Percentiles rank a stretch among this genome's conserved stretches.
These are phyloP conservation scores for Phytophthora pisi DNA, from an alignment of 352 stramenopile genomes.

Conservation along the genomic window DNA sequence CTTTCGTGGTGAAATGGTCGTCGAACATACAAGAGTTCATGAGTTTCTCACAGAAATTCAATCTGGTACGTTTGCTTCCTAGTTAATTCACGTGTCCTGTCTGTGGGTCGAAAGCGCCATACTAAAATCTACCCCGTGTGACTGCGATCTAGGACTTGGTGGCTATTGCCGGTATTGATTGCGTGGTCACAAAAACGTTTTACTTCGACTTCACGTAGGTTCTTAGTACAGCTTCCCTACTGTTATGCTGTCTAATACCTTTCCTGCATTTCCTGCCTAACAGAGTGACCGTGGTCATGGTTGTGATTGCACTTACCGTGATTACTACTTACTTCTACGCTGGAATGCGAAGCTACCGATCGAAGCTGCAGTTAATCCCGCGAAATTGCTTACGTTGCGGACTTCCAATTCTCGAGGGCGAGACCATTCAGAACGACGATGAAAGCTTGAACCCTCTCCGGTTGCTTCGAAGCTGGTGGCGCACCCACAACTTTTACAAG, in stretches of 20 bases:
- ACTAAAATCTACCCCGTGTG: too few relatives aligned
- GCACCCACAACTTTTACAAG: constrained; percentile 19
- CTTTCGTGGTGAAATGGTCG: constrained; percentile 75
- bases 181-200: constrained; percentile 71
- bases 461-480: constrained; percentile 54
- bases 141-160: constrained; percentile 58
- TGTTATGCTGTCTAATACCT: background rate
- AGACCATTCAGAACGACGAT: constrained; percentile 55
- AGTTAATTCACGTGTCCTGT: too few relatives aligned
- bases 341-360: constrained; percentile 65
- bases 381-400: constrained; percentile 74
- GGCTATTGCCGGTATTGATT: constrained; percentile 74
- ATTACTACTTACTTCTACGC: constrained; percentile 72
- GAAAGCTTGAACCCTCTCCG: constrained; percentile 61
- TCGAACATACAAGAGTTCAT: constrained; percentile 61
- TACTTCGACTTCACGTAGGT: constrained; percentile 82
- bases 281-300: constrained; percentile 63
- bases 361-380: constrained; percentile 71
- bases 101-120: background rate
- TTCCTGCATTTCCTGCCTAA: background rate
- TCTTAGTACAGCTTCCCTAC: background rate
- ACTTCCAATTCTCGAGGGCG: constrained; percentile 63
- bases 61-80: constrained; percentile 46
- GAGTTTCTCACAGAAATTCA: constrained; percentile 72
- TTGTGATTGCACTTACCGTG: constrained; percentile 47